Evolutionary conservation across 2,329 filamentous ascomycete species (phyloP), one percentile per base, ranked within the genome.

Genomic region (Aspergillus brunneoviolaceus): DNA sequence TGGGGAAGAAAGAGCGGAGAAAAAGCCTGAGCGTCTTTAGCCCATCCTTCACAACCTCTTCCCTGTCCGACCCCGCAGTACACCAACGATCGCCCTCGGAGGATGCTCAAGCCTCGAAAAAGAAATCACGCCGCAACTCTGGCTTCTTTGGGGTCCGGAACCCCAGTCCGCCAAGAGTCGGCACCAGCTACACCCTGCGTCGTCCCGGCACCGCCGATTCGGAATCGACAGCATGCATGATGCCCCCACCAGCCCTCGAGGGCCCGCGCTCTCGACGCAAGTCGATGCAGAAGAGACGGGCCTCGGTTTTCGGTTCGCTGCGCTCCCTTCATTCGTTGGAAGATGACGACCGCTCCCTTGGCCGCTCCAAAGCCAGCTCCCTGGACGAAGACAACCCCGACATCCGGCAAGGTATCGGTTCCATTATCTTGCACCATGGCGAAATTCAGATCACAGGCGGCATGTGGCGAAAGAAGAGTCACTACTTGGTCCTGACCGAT

Each of bases 391-490:
- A 80, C 63, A 67, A 66, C n/a, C 62, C 57, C 57, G 69, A 57
- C 62, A 67, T 65, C 68, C 76, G 70, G 59, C 72, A 73, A 63
- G 67, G 74, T 23, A 71, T 79, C 47, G 79, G 79, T 29, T 72
- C 72, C 49, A 76, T 79, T 31, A 85, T 90, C 21, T 74, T 89
- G 42, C 82, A 87, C 63, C 85, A 89, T 76, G 88, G 88, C 42
- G 88, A 89, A 70, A 85, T 90, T 16, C 87, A 90, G 74, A 89
- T 86, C 12, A 86, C 85, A 52, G 87, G 84, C 58, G 84, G 85
- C 61, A 85, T 90, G 81, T 89, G 90, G 75, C 81, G 87, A 71
- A 89, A 89, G 76, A 89, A 87, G 77, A 88, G 84, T 74, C 87
- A 90, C 71, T 91, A 89, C 67, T 77, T 91, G 57, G 88, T 90